Percentiles rank a stretch among this genome's conserved stretches.
phyloP scores from a whole-genome alignment of 352 stramenopile genomes.

The Phytophthora europaea region DNA sequence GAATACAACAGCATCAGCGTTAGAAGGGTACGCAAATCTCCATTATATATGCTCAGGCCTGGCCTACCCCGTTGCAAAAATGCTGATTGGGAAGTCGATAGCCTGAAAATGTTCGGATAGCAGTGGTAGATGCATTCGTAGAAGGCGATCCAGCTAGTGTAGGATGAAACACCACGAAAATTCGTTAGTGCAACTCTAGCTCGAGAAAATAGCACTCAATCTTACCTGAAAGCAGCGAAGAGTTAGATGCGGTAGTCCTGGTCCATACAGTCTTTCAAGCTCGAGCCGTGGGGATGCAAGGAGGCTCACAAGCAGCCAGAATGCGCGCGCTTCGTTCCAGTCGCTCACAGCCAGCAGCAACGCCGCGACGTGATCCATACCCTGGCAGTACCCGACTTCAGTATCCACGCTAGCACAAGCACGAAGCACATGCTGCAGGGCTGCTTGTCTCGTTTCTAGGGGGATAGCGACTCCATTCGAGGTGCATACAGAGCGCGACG shows the following conservation, averaged over 20 bases:
- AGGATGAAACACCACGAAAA: neutral
- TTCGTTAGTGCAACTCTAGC: neutral
- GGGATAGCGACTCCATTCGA: conserved; percentile 26
- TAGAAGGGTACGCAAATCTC: neutral
- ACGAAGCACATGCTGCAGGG: conserved; percentile 69
- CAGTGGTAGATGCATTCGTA: conserved; percentile 51
- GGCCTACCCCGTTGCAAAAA: conserved; percentile 69
- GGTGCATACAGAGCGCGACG: conserved; percentile 17
- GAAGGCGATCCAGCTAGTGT: conserved; percentile 59
- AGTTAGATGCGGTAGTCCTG: conserved; percentile 65
- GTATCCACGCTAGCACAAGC: conserved; percentile 75
- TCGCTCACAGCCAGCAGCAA: conserved; percentile 71
- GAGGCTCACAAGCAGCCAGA: conserved; percentile 77
- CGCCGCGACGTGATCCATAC: conserved; percentile 77
- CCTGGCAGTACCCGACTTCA: conserved; percentile 81
- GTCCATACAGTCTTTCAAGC: conserved; percentile 69
- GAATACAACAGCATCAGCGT: conserved; percentile 7
- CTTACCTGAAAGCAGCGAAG: conserved; percentile 76
- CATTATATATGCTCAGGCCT: neutral
- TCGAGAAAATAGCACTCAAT: neutral
- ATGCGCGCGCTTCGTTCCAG: conserved; percentile 74
- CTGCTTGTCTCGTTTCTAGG: conserved; percentile 44
- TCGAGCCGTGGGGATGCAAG: conserved; percentile 64
- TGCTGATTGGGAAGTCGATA: conserved; percentile 79
- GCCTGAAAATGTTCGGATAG: conserved; percentile 55